These are phyloP conservation scores for Darksidea phi DNA, from an alignment of 495 filamentous ascomycete genomes.

Conservation along the genomic window DNA sequence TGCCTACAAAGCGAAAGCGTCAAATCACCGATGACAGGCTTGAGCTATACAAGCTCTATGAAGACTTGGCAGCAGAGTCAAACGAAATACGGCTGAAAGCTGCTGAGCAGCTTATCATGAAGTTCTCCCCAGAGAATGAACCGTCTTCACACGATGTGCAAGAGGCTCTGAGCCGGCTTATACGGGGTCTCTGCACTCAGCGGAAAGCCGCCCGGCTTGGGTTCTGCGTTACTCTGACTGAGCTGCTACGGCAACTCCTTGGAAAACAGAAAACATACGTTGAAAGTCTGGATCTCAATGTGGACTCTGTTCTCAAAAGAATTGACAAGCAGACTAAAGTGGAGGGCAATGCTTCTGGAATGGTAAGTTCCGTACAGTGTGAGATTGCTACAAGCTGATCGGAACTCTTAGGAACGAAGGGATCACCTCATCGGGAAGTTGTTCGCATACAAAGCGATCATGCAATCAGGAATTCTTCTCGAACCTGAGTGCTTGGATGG, in stretches of 20 bases:
- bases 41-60: conserved; percentile 35
- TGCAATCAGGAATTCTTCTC: conserved; percentile 73
- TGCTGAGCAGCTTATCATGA: conserved; percentile 44
- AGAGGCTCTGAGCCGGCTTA: conserved; percentile 58
- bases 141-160: conserved; percentile 35
- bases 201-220: conserved; percentile 85
- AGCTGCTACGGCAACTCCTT: conserved; percentile 68
- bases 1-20: conserved; percentile 29
- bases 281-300: conserved; percentile 19
- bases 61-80: conserved; percentile 45
- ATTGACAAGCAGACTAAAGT: conserved; percentile 67
- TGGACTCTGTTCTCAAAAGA: conserved; percentile 49
- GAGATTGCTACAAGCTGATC: background rate
- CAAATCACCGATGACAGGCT: conserved; percentile 35
- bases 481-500: conserved; percentile 49
- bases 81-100: conserved; percentile 44
- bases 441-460: conserved; percentile 82
- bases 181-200: conserved; percentile 85
- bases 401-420: conserved; percentile 66
- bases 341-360: conserved; percentile 62
- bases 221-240: conserved; percentile 86
- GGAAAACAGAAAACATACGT: conserved; percentile 29
- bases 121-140: conserved; percentile 38
- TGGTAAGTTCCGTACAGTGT: conserved; percentile 42
- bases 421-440: conserved; percentile 82